Percentiles rank a stretch among this genome's conserved stretches.
Conservation (phyloP, 2,329 filamentous ascomycete species). For the Cyclaneusma minus region DNA sequence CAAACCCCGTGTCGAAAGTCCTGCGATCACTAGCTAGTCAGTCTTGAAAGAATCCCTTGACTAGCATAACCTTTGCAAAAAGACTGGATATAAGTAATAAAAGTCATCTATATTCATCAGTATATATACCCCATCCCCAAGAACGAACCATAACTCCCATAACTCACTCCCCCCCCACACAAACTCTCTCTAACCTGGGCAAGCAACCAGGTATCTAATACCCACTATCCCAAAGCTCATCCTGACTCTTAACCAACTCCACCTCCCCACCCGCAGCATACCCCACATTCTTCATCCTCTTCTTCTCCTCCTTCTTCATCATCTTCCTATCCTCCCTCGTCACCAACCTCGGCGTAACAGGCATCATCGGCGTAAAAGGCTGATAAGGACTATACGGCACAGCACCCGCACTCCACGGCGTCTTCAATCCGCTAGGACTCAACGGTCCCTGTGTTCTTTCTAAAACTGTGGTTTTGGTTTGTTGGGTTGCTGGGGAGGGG, state of each 20-base stretch:
- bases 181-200: no score
- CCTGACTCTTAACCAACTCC: constrained; percentile 43
- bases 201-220: constrained; percentile 14
- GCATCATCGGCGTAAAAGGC: constrained; percentile 60
- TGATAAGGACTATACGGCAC: constrained; percentile 68
- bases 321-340: constrained; percentile 56
- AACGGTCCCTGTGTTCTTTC: constrained; percentile 34
- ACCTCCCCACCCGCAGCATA: constrained; percentile 47
- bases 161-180: no score
- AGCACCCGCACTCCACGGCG: constrained; percentile 43
- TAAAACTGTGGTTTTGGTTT: constrained; percentile 49
- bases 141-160: no score
- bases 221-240: constrained; percentile 42
- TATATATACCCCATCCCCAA: no score
- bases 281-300: no score
- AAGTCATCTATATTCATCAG: no score
- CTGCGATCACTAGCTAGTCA: no score
- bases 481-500: constrained; percentile 23
- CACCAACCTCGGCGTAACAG: constrained; percentile 61
- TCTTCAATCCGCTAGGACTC: constrained; percentile 42
- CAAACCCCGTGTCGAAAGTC: no score
- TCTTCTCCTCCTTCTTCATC: constrained; percentile 46
- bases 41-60: no score
- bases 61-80: no score
- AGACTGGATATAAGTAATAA: no score